Evolutionary conservation across 345 rosid genomes (phyloP), one percentile per base, ranked within the genome.

Genomic region (Populus nigra): DNA sequence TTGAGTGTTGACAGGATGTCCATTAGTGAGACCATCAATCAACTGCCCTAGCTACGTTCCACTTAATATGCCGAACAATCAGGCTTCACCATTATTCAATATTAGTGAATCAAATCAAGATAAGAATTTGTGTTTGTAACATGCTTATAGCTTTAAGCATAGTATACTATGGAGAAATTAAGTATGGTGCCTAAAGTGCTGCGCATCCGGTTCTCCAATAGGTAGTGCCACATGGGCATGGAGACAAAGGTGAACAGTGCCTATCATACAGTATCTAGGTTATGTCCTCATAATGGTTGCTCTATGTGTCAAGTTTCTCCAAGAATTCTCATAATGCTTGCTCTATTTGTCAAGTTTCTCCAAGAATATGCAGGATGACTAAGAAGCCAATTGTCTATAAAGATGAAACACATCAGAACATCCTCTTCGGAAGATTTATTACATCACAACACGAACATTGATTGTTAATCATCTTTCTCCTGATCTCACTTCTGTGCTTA

Each of bases 311-410:
- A 68, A 35, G 31, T 68, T 68, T 68, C 72, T 68, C 72, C 49
- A 68, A 5, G 4, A 38, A 68, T 11, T n/a, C n/a, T n/a, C n/a
- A n/a, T n/a, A n/a, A n/a, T n/a, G n/a, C n/a, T n/a, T n/a, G n/a
- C n/a, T n/a, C n/a, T n/a, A n/a, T n/a, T n/a, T 20, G 13, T 38
- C 71, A 68, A 33, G 31, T 68, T 68, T 68, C 72, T 68, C 72
- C 49, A 68, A 5, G 4, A 38, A 68, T 11, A 2, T 27, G 33
- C 29, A 38, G 72, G 72, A 39, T 68, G 12, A 50, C 16, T 63
- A 13, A 53, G 23, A 53, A 18, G 18, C 20, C 67, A 23, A 25
- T 13, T 63, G 31, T 63, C 67, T 13, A 63, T 31, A 31, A 63
- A 27, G 67, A 63, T 63, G 36, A 5, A 12, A 3, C 29, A 63